phyloP scores from a whole-genome alignment of 768 basidiomycete species.

The Leccinum uliginosum region DNA sequence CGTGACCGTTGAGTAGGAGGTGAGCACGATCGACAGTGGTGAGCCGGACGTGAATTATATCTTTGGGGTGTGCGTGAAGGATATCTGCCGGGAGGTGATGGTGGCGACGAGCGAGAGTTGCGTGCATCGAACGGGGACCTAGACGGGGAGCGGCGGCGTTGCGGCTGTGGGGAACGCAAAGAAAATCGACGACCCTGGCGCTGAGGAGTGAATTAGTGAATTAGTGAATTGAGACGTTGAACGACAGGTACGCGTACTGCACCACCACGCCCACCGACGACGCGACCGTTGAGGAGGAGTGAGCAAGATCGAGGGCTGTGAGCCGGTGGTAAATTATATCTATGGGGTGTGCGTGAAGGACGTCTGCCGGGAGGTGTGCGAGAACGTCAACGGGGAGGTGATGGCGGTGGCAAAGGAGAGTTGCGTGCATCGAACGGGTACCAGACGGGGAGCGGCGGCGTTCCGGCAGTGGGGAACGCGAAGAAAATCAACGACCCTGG shows the following conservation, averaged over 20 bases:
- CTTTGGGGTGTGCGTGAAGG: conserved; percentile 26
- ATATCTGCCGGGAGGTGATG: conserved; percentile 34
- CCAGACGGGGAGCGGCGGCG: no score
- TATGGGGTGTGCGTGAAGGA: no score
- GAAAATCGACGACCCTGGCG: conserved; percentile 44
- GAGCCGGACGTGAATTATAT: conserved; percentile 34
- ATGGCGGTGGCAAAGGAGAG: no score
- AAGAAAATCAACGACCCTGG: no score
- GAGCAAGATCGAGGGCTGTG: no score
- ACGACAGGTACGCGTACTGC: conserved; percentile 27
- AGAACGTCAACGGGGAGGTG: conserved; percentile 33
- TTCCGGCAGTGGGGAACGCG: no score
- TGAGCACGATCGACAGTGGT: conserved; percentile 35
- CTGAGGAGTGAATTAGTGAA: conserved; percentile 22
- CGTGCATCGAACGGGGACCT: conserved; percentile 33
- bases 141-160: conserved; percentile 42
- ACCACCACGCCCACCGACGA: conserved; percentile 58
- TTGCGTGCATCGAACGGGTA: no score
- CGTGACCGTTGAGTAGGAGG: conserved; percentile 20
- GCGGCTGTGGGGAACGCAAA: conserved; percentile 44
- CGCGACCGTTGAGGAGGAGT: no score
- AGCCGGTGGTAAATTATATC: no score
- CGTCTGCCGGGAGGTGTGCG: conserved; percentile 38
- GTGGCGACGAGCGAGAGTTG: conserved; percentile 36
- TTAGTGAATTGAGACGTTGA: conserved; percentile 3